Conservation (phyloP, 202 grass and related monocot genomes). For the Schoenoplectus tabernaemontani region DNA sequence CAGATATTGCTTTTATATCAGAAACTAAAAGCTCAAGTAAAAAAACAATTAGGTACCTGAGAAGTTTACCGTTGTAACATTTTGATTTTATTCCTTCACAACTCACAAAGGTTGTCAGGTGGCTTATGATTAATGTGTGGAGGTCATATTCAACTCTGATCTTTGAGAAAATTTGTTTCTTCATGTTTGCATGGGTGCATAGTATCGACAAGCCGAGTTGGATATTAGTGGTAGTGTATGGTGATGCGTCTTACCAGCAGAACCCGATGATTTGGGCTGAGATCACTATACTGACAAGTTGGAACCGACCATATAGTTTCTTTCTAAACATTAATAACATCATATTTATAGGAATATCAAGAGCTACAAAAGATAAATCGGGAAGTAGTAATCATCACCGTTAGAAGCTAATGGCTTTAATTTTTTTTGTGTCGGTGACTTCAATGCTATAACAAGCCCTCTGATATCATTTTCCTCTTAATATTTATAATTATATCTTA, state of each 20-base stretch:
- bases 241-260: background rate
- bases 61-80: too few species aligned
- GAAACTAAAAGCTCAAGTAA: too few species aligned
- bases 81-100: background rate
- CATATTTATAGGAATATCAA: too few species aligned
- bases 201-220: background rate
- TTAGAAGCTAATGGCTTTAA: too few species aligned
- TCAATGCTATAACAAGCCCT: background rate
- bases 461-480: too few species aligned
- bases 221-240: background rate
- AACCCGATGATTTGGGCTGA: background rate
- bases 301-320: rapidly evolving
- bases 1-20: too few species aligned
- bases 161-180: background rate
- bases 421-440: background rate
- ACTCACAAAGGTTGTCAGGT: background rate
- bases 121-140: background rate
- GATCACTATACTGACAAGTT: too few species aligned
- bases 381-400: too few species aligned
- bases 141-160: rapidly evolving
- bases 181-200: background rate
- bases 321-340: too few species aligned
- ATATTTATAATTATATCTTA: too few species aligned
- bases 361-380: too few species aligned
- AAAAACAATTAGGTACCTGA: too few species aligned